Conservation (phyloP, 345 rosid genomes). For the Lepidium sativum region DNA sequence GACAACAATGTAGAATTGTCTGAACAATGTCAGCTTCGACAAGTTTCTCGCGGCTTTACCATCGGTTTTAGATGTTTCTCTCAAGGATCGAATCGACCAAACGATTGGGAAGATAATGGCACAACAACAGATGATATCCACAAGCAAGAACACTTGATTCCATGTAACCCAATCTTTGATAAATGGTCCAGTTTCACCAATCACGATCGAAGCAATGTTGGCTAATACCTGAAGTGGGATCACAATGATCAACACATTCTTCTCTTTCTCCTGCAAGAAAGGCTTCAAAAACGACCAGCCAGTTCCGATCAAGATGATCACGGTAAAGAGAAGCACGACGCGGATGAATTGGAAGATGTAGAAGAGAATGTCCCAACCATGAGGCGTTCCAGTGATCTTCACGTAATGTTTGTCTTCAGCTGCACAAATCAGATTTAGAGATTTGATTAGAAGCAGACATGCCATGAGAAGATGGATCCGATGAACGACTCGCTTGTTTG, state of each 20-base stretch:
- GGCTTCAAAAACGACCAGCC: conserved; percentile 99
- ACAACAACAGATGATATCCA: conserved; percentile 89
- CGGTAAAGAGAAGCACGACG: conserved; percentile 78
- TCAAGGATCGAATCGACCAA: conserved; percentile 84
- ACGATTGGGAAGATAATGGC: conserved; percentile 95
- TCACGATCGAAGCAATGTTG: conserved; percentile 77
- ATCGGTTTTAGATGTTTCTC: conserved; percentile 85
- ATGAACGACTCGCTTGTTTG: conserved; percentile 47
- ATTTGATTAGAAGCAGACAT: conserved; percentile 67
- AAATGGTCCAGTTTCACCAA: conserved; percentile 92
- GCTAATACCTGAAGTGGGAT: conserved; percentile 93
- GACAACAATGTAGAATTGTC: conserved; percentile 86
- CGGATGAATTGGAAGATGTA: conserved; percentile 87
- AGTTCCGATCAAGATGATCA: conserved; percentile 88
- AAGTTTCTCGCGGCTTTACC: conserved; percentile 91
- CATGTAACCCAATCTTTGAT: conserved; percentile 87
- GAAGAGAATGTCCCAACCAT: conserved; percentile 89
- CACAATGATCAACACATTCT: conserved; percentile 93
- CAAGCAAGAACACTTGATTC: conserved; percentile 85
- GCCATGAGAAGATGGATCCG: conserved; percentile 88
- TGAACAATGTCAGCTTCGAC: conserved; percentile 73
- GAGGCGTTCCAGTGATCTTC: conserved; percentile 88
- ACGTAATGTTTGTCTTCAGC: conserved; percentile 85
- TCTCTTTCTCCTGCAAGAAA: conserved; percentile 89
- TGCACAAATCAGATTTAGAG: conserved; percentile 79